Base-by-base conservation (phyloP, 176 grass and related monocot species). In the Cenchrus fungigraminus region DNA sequence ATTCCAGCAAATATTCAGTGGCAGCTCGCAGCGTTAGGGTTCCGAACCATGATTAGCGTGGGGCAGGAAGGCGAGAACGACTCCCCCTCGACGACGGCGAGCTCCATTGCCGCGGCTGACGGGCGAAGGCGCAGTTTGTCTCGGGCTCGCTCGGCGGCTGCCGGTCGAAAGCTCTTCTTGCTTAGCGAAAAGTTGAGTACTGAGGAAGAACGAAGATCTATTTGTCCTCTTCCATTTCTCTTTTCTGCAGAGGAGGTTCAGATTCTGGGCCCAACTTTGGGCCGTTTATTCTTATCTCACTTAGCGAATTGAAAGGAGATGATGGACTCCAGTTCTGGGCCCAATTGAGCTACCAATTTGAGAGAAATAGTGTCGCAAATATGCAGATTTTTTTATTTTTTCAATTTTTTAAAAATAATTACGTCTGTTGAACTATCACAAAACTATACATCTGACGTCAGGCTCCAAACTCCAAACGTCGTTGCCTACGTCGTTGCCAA, bases 1-100 rank as follows among this genome's bases (percentile, higher is more conserved):
- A 86, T 66, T 29, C 34, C 56, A 45, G 60, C 8, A 46, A 55
- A 42, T 9, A 16, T 22, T 14, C 54, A 52, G 70, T 1, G 70
- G 15, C 20, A 5, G 40, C 10, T 44, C 15, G 49, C 6, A 34
- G 49, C 52, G 53, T 62, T 68, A 85, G 57, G 61, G 67, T 57
- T 73, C 20, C 84, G 40, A 19, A 99, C 97, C 90, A 94, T 87
- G 80, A 99, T 63, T 46, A 97, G 82, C 43, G 88, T 82, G 43
- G 88, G 51, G 82, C 88, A 97, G 50, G 86, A 81, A 40, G 86
- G 64, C 71, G 97, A 94, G 68, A 97, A 87, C 62, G 79, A 79
- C 75, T 77, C 77, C 43, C 73, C 90, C 73, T 94, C 91, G 43
- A 91, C 90, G 29, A 85, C 66, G 31, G 90, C 74, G 85, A 87